phyloP scores from a whole-genome alignment of 805 yeast species.

The Kazachstania taianensis region DNA sequence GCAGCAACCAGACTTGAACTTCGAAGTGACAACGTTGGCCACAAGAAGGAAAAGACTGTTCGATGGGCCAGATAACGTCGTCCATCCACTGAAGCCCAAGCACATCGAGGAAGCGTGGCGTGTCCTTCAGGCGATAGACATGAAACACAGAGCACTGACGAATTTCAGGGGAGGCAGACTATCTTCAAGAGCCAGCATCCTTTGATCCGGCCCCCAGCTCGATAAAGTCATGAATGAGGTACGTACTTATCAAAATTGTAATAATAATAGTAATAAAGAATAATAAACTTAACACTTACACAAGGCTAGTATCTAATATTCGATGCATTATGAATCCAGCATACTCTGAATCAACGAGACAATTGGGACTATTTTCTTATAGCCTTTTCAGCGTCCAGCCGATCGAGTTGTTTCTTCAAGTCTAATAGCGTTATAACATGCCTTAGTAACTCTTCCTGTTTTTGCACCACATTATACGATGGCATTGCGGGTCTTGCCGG shows the following conservation, averaged over 20 bases:
- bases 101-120: constrained; percentile 91
- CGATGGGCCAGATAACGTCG: constrained; percentile 82
- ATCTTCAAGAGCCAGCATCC: constrained; percentile 27
- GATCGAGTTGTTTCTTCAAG: constrained; percentile 77
- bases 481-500: constrained; percentile 83
- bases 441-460: constrained; percentile 65
- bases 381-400: constrained; percentile 67
- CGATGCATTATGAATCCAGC: no score
- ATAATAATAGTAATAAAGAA: no score
- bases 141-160: constrained; percentile 52
- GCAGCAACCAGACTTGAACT: constrained; percentile 27
- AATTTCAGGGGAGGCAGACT: constrained; percentile 50
- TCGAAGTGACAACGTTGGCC: constrained; percentile 31
- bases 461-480: constrained; percentile 63
- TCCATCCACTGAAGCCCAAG: constrained; percentile 63
- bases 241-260: no score
- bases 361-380: constrained; percentile 36
- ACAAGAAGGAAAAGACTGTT: constrained; percentile 48
- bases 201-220: constrained; percentile 21
- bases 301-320: neutral
- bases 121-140: constrained; percentile 49
- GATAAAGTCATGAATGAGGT: no score
- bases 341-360: no score
- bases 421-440: constrained; percentile 67
- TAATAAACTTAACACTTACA: no score